Conservation (phyloP, 2,329 filamentous ascomycete genomes). For the Saccharata proteae region DNA sequence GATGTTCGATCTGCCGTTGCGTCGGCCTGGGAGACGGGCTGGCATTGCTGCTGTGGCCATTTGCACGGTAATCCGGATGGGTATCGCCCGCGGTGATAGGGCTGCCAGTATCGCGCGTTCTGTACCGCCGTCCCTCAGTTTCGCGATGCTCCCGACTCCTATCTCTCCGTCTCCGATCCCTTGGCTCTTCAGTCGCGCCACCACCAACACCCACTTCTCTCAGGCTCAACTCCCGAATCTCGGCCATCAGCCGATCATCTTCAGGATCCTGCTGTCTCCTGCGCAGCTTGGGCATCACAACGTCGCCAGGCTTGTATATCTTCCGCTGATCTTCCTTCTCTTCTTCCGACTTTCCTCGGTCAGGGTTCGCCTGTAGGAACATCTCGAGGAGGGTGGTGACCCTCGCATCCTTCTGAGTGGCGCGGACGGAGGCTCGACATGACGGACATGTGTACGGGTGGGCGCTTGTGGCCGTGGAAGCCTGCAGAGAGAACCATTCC, state of each 20-base stretch:
- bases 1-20: conserved; percentile 63
- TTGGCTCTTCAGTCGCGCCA: conserved; percentile 16
- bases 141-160: conserved; percentile 27
- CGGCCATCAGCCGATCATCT: conserved; percentile 57
- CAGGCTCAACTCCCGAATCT: conserved; percentile 63
- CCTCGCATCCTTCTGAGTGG: conserved; percentile 80
- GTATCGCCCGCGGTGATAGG: too few relatives aligned
- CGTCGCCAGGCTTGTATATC: conserved; percentile 71
- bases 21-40: conserved; percentile 11
- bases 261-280: conserved; percentile 40
- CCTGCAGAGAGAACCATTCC: conserved; percentile 87
- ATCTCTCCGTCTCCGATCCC: conserved; percentile 21
- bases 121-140: conserved; percentile 6
- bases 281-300: conserved; percentile 54
- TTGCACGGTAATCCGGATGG: background rate
- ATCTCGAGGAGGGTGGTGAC: conserved; percentile 85
- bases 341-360: conserved; percentile 52
- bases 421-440: conserved; percentile 76
- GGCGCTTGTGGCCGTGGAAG: conserved; percentile 41
- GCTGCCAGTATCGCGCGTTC: conserved; percentile 9
- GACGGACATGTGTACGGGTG: conserved; percentile 77
- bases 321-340: conserved; percentile 67
- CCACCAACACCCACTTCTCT: conserved; percentile 47
- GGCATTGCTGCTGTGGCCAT: background rate
- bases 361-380: conserved; percentile 69